A percentile compares a stretch with the other conserved stretches of the same genome.
Conservation (phyloP, 768 basidiomycete genomes). For the Amanita rubescens region DNA sequence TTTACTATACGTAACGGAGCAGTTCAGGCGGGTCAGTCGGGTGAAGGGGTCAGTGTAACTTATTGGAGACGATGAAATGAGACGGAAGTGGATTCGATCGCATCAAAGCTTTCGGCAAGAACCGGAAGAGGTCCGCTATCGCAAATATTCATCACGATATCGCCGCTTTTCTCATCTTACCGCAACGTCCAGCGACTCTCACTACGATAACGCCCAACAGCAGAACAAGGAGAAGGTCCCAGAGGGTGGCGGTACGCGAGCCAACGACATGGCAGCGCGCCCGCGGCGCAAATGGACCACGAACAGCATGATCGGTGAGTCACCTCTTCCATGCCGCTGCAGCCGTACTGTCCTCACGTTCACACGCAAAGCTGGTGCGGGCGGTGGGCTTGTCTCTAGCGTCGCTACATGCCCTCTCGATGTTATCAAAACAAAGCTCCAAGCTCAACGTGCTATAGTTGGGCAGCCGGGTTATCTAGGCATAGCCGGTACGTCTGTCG, state of each 20-base stretch:
- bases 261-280: slow-evolving; percentile 59
- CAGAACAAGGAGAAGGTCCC: background rate
- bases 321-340: background rate
- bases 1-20: too few species aligned
- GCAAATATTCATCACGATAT: background rate
- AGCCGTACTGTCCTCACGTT: background rate
- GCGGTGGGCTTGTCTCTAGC: slow-evolving; percentile 88
- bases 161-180: background rate
- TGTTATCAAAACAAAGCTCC: slow-evolving; percentile 94
- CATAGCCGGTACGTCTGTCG: slow-evolving; percentile 50
- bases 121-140: slow-evolving; percentile 1
- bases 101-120: background rate
- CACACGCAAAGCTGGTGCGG: slow-evolving; percentile 70
- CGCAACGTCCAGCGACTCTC: slow-evolving; percentile 9
- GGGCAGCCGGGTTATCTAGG: slow-evolving; percentile 74
- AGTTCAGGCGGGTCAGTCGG: too few species aligned
- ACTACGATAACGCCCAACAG: slow-evolving; percentile 1
- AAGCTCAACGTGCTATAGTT: slow-evolving; percentile 76
- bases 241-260: slow-evolving; percentile 32
- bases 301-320: slow-evolving; percentile 77
- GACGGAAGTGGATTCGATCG: background rate
- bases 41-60: too few species aligned
- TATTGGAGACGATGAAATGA: too few species aligned
- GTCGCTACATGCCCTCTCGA: slow-evolving; percentile 96
- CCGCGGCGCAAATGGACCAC: slow-evolving; percentile 60